phyloP scores from a whole-genome alignment of 805 yeast species.

The Candida berthetii region DNA sequence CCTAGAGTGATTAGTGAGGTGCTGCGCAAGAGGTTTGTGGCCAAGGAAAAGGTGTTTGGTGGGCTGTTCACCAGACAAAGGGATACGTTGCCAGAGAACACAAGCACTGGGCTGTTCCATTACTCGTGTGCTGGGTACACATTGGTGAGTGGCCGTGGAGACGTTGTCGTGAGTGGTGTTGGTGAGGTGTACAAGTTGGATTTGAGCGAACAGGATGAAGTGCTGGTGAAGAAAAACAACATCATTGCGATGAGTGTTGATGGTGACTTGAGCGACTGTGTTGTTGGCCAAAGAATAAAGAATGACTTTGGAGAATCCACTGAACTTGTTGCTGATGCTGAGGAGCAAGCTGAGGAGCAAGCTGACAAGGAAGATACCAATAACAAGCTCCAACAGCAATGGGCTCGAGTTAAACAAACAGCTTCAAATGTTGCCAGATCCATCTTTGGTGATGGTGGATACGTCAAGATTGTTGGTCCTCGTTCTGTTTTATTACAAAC shows the following conservation, averaged over 20 bases:
- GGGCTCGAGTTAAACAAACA: background rate
- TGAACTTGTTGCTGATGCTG: background rate
- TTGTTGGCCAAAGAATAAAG: background rate
- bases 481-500: background rate
- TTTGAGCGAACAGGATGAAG: constrained; percentile 38
- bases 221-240: constrained; percentile 38
- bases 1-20: constrained; percentile 33
- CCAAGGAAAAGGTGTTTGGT: background rate
- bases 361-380: too few species aligned
- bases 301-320: background rate
- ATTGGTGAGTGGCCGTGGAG: constrained; percentile 52
- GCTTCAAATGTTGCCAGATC: background rate
- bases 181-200: constrained; percentile 47
- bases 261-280: constrained; percentile 21
- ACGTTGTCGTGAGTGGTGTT: constrained; percentile 44
- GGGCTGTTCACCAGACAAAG: background rate
- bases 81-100: constrained; percentile 11
- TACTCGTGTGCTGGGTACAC: constrained; percentile 35
- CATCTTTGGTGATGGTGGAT: background rate
- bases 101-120: constrained; percentile 34
- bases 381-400: too few species aligned
- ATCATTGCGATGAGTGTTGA: constrained; percentile 45
- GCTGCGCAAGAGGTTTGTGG: constrained; percentile 15
- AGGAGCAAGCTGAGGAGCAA: background rate
- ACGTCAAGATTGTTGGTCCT: constrained; percentile 1